These are phyloP conservation scores for Gossypium armourianum DNA, from an alignment of 441 rosid genomes.

Conservation along the genomic window DNA sequence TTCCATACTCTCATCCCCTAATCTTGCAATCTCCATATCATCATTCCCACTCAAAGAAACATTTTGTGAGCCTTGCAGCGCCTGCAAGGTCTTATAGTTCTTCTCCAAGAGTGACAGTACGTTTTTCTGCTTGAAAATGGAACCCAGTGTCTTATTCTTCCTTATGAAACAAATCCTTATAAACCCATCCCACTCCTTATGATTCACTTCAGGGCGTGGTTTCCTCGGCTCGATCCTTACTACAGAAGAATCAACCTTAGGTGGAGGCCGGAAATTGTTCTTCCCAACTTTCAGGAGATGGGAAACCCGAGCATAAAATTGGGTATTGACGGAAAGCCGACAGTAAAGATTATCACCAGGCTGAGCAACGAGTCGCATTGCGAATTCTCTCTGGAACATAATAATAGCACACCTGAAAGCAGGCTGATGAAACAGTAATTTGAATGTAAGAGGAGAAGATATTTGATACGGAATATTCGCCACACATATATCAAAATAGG, in stretches of 20 bases:
- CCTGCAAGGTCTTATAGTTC: constrained; percentile 71
- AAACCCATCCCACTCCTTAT: constrained; percentile 81
- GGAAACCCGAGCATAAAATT: constrained; percentile 68
- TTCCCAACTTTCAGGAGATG: constrained; percentile 87
- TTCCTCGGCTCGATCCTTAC: constrained; percentile 80
- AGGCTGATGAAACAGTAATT: constrained; percentile 55
- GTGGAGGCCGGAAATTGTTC: constrained; percentile 91
- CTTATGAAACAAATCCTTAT: constrained; percentile 69
- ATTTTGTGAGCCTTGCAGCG: constrained; percentile 29
- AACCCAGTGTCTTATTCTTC: constrained; percentile 77
- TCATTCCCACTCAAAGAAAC: constrained; percentile 15
- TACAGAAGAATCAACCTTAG: constrained; percentile 88
- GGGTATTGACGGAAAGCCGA: constrained; percentile 73
- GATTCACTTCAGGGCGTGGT: constrained; percentile 52
- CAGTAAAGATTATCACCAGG: constrained; percentile 77
- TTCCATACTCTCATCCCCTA: constrained; percentile 40
- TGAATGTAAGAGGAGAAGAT: constrained; percentile 60
- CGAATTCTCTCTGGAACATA: constrained; percentile 89
- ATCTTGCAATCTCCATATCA: constrained; percentile 24
- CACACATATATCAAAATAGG: constrained; percentile 73
- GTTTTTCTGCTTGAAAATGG: constrained; percentile 61
- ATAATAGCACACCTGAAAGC: constrained; percentile 75
- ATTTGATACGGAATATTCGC: constrained; percentile 85
- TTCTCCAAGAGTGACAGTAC: constrained; percentile 60
- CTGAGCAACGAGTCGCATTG: constrained; percentile 80